Percentiles rank a stretch among this genome's conserved stretches.
Evolutionary conservation across 2,329 filamentous ascomycete genomes (phyloP).

Genomic region (Ceratocystis lukuohia): DNA sequence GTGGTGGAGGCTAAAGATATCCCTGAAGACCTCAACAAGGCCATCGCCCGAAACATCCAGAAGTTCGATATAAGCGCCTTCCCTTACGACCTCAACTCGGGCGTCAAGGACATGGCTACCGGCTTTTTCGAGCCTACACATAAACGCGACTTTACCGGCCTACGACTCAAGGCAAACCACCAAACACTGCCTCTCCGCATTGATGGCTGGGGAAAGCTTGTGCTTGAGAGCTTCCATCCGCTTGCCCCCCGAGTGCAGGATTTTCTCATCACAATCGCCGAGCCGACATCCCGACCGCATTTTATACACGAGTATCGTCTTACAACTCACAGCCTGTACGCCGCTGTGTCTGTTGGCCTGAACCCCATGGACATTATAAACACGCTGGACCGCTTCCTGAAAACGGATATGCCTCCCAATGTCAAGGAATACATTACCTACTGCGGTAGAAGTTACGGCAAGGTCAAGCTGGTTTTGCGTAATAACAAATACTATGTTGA

Average conservation of each 20-base stretch:
- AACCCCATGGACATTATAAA: slow-evolving; percentile 80
- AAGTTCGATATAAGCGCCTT: slow-evolving; percentile 49
- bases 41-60: slow-evolving; percentile 41
- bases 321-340: slow-evolving; percentile 85
- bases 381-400: slow-evolving; percentile 75
- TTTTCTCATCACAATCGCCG: slow-evolving; percentile 89
- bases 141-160: slow-evolving; percentile 60
- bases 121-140: slow-evolving; percentile 32
- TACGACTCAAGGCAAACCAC: slow-evolving; percentile 77
- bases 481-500: slow-evolving; percentile 92
- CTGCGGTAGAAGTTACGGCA: slow-evolving; percentile 83
- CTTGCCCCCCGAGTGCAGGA: slow-evolving; percentile 78
- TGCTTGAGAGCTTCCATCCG: slow-evolving; percentile 86
- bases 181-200: slow-evolving; percentile 87
- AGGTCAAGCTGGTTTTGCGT: slow-evolving; percentile 88
- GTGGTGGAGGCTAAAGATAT: slow-evolving; percentile 32
- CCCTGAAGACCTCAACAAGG: slow-evolving; percentile 33
- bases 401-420: slow-evolving; percentile 70
- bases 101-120: slow-evolving; percentile 33
- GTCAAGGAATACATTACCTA: slow-evolving; percentile 65
- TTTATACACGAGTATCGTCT: slow-evolving; percentile 90
- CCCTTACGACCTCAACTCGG: slow-evolving; percentile 14
- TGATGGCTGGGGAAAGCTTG: slow-evolving; percentile 73
- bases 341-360: slow-evolving; percentile 87
- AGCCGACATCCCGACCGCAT: slow-evolving; percentile 77